phyloP scores from a whole-genome alignment of 805 yeast species.

The Monosporozyma yasuniensis region DNA sequence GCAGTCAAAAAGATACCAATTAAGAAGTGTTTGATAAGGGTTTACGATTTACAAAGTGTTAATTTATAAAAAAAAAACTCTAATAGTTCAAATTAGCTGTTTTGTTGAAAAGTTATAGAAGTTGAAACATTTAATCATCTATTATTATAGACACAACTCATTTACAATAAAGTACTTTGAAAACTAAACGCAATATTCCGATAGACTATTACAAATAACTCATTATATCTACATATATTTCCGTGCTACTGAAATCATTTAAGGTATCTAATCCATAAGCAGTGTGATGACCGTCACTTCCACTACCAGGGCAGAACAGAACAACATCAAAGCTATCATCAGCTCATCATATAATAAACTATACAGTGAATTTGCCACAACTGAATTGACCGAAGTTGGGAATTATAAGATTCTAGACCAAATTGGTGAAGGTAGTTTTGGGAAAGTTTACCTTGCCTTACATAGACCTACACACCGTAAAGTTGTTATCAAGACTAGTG shows the following conservation, averaged over 20 bases:
- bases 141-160: neutral
- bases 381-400: constrained; percentile 61
- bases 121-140: neutral
- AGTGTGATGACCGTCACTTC: neutral
- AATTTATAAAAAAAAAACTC: neutral
- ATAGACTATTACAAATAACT: neutral
- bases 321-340: constrained; percentile 32
- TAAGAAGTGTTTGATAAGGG: neutral
- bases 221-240: neutral
- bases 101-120: neutral
- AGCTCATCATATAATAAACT: constrained; percentile 59
- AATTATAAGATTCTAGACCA: constrained; percentile 64
- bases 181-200: neutral
- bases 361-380: constrained; percentile 38
- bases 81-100: neutral
- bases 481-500: constrained; percentile 79
- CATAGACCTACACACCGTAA: constrained; percentile 67
- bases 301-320: constrained; percentile 22
- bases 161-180: neutral
- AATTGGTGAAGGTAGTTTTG: constrained; percentile 90
- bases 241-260: neutral
- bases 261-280: neutral
- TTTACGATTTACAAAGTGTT: neutral
- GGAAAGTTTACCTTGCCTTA: constrained; percentile 78
- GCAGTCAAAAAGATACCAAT: neutral